Evolutionary conservation across 2,329 filamentous ascomycete genomes (phyloP).

Genomic region (Endoconidiophora laricicola): DNA sequence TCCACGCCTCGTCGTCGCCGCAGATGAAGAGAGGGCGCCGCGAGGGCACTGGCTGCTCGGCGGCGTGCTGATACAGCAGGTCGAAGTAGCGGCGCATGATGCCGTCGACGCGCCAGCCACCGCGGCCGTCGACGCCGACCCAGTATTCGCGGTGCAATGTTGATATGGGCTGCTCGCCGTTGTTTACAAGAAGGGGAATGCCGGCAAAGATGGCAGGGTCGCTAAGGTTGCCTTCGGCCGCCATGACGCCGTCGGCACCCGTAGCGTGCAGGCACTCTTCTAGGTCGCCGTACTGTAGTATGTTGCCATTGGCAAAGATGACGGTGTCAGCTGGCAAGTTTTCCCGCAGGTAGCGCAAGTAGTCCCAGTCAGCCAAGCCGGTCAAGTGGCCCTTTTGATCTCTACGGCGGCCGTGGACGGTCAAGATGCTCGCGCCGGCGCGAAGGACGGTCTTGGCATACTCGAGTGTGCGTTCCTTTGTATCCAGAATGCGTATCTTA

Average conservation of each 20-base stretch:
- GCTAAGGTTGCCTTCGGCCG: conserved; percentile 84
- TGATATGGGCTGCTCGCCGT: conserved; percentile 37
- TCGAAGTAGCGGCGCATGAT: conserved; percentile 78
- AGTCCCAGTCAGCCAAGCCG: conserved; percentile 80
- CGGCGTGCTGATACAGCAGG: conserved; percentile 66
- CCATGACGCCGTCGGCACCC: conserved; percentile 87
- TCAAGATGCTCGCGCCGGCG: conserved; percentile 83
- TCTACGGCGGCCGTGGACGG: conserved; percentile 72
- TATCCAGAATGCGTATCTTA: conserved; percentile 84
- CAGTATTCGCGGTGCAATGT: conserved; percentile 63
- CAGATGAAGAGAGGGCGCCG: conserved; percentile 60
- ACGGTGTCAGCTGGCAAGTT: conserved; percentile 75
- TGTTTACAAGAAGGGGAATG: not conserved
- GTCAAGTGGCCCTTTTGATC: conserved; percentile 96
- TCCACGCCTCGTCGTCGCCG: conserved; percentile 33
- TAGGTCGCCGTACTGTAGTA: conserved; percentile 66
- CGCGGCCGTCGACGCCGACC: conserved; percentile 59
- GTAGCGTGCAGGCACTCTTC: conserved; percentile 63
- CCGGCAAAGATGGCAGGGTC: conserved; percentile 65
- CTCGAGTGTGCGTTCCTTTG: conserved; percentile 66
- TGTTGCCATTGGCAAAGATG: conserved; percentile 92
- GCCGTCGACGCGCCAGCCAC: conserved; percentile 79
- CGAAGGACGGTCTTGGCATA: conserved; percentile 78
- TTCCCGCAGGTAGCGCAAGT: conserved; percentile 66
- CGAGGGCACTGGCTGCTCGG: conserved; percentile 46